Percentiles rank a stretch among this genome's conserved stretches.
Conservation (phyloP, 176 grass and related monocot species). For the Thinopyrum elongatum region DNA sequence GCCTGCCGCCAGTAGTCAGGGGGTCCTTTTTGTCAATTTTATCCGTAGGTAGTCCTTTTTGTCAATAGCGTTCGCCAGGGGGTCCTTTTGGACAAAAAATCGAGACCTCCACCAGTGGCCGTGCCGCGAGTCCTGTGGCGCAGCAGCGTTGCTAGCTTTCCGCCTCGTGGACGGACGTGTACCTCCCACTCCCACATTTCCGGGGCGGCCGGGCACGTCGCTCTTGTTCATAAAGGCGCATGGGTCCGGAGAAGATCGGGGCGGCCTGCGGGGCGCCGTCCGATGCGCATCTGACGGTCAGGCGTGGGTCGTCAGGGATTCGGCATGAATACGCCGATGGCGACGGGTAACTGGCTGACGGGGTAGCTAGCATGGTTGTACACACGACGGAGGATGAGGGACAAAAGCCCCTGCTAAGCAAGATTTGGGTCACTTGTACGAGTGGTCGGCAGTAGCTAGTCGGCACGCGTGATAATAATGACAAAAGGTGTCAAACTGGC, state of each 20-base stretch:
- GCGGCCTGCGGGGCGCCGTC: background rate
- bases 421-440: background rate
- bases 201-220: background rate
- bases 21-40: no score
- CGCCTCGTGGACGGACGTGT: background rate
- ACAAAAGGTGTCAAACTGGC: no score
- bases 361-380: background rate
- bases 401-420: background rate
- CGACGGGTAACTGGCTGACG: background rate
- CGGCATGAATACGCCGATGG: background rate
- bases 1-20: no score
- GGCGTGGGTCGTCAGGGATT: background rate
- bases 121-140: no score
- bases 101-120: no score
- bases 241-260: background rate
- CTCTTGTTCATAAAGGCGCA: background rate
- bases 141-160: no score
- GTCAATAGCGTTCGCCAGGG: no score
- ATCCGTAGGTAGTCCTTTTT: no score
- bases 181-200: background rate
- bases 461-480: background rate
- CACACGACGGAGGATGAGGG: background rate
- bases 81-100: no score
- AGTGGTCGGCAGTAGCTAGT: background rate
- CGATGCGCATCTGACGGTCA: background rate